Evolutionary conservation across 1,284 basidiomycete species (phyloP).

Genomic region (Calocybe gambosa): DNA sequence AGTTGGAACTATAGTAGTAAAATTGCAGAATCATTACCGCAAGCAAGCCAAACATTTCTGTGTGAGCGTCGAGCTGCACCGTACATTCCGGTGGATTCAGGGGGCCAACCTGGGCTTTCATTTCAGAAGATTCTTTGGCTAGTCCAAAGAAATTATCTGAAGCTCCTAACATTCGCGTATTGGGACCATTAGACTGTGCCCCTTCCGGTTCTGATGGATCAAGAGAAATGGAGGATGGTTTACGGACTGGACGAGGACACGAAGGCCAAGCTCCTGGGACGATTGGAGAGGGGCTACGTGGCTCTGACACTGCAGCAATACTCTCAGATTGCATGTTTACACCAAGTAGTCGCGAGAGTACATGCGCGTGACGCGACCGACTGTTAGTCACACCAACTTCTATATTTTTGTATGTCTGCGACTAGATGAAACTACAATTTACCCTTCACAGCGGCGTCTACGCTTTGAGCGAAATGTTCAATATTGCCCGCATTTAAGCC

Average conservation of each 20-base stretch:
- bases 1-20: neutral
- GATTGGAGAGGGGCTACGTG: constrained; percentile 20
- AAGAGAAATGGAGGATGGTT: constrained; percentile 19
- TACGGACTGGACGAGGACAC: constrained; percentile 14
- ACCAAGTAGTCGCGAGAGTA: neutral
- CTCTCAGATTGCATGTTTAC: constrained; percentile 4
- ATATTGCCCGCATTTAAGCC: constrained; percentile 89
- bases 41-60: neutral
- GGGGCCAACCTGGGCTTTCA: neutral
- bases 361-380: neutral
- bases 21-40: neutral
- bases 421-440: constrained; percentile 44
- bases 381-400: neutral
- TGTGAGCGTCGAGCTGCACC: neutral
- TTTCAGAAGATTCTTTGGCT: neutral
- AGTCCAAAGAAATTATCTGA: neutral
- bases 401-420: neutral
- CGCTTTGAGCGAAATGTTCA: constrained; percentile 84
- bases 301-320: neutral
- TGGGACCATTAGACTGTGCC: neutral
- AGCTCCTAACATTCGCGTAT: neutral
- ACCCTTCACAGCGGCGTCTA: constrained; percentile 80
- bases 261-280: constrained; percentile 30
- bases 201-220: neutral
- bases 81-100: neutral